A percentile compares a stretch with the other conserved stretches of the same genome.
Evolutionary conservation across 2,329 filamentous ascomycete species (phyloP).

Genomic region (Fusarium penzigii): DNA sequence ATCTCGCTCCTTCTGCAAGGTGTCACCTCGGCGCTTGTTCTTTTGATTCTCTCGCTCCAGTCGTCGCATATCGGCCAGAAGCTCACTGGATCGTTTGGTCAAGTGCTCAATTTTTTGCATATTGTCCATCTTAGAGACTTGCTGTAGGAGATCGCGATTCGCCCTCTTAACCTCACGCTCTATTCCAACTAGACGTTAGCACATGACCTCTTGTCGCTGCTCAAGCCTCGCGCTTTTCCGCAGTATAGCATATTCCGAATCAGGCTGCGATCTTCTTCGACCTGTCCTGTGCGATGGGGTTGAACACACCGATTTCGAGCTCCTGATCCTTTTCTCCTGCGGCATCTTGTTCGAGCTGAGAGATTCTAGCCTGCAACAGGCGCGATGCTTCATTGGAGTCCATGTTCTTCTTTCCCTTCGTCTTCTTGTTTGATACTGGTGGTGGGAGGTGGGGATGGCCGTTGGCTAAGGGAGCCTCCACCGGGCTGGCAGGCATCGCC

Average conservation of each 20-base stretch:
- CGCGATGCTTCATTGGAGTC: slow-evolving; percentile 91
- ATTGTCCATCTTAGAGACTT: slow-evolving; percentile 89
- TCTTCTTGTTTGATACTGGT: slow-evolving; percentile 66
- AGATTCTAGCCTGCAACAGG: slow-evolving; percentile 88
- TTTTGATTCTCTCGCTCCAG: slow-evolving; percentile 92
- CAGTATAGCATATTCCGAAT: not conserved
- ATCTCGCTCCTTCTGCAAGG: slow-evolving; percentile 95
- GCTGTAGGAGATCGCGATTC: slow-evolving; percentile 83
- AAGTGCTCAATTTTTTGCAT: slow-evolving; percentile 89
- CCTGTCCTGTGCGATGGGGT: slow-evolving; percentile 12
- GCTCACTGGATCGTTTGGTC: slow-evolving; percentile 86
- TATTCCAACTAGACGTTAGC: slow-evolving; percentile 43
- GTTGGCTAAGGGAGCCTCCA: slow-evolving; percentile 45
- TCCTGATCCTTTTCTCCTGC: slow-evolving; percentile 95
- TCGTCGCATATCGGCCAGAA: slow-evolving; percentile 92
- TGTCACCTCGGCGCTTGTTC: slow-evolving; percentile 92
- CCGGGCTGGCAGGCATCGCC: slow-evolving; percentile 43
- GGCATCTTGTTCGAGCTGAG: slow-evolving; percentile 90
- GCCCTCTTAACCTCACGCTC: slow-evolving; percentile 94
- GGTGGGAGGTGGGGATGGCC: slow-evolving; percentile 40
- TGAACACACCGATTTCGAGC: slow-evolving; percentile 80
- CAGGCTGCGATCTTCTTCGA: not conserved
- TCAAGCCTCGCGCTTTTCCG: slow-evolving; percentile 1
- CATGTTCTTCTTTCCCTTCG: slow-evolving; percentile 79
- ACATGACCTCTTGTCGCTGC: slow-evolving; percentile 13